A percentile compares a stretch with the other conserved stretches of the same genome.
Evolutionary conservation across 2,329 filamentous ascomycete genomes (phyloP).

Genomic region (Bimuria novae-zelandiae): DNA sequence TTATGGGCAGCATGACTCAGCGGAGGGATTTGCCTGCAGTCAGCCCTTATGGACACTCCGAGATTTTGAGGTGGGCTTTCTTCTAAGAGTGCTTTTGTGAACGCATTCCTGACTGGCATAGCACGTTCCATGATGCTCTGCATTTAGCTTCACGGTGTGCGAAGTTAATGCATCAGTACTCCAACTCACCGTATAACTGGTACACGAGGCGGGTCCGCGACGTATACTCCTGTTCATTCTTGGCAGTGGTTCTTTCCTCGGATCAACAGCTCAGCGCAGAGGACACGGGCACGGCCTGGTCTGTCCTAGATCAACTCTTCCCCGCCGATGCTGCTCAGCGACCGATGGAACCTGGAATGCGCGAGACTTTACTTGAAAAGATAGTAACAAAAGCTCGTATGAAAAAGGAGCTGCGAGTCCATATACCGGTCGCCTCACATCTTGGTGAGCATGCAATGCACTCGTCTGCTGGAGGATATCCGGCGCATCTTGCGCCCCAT

Average conservation of each 20-base stretch:
- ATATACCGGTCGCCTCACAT: constrained; percentile 8
- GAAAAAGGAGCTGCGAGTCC: constrained; percentile 6
- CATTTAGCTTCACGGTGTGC: constrained; percentile 16
- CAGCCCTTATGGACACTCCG: constrained; percentile 9
- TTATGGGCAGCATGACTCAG: constrained; percentile 17
- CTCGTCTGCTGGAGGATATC: constrained; percentile 7
- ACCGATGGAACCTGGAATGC: constrained; percentile 14
- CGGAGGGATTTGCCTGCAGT: constrained; percentile 13
- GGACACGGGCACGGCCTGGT: constrained; percentile 15
- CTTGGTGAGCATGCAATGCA: constrained; percentile 15
- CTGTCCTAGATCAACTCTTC: constrained; percentile 25
- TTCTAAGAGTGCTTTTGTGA: not conserved
- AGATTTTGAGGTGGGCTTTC: constrained; percentile 16
- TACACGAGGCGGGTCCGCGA: constrained; percentile 22
- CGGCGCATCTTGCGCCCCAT: constrained; percentile 10
- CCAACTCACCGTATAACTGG: constrained; percentile 21
- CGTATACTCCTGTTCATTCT: constrained; percentile 21
- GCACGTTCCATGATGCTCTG: constrained; percentile 24
- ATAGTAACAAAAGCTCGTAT: constrained; percentile 14
- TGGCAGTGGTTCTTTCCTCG: constrained; percentile 18
- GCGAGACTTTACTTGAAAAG: constrained; percentile 15
- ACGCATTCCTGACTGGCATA: constrained; percentile 4
- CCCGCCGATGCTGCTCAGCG: constrained; percentile 12
- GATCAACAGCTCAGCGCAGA: constrained; percentile 12
- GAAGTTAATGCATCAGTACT: constrained; percentile 19